Conservation (phyloP, 2,329 filamentous ascomycete genomes). For the Colletotrichum tropicicola region DNA sequence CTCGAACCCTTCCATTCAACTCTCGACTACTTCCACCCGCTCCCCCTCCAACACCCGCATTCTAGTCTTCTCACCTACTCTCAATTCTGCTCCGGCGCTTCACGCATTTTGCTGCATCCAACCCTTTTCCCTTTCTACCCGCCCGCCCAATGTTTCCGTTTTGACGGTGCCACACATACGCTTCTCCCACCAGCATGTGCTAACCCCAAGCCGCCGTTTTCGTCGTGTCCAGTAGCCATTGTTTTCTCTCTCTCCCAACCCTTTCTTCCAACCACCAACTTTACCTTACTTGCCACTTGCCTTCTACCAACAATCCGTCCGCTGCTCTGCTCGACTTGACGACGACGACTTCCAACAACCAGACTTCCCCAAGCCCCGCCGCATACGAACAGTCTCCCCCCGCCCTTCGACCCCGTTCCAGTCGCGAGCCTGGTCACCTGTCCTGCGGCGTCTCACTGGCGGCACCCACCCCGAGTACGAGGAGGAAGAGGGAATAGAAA, state of each 20-base stretch:
- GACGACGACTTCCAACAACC: background rate
- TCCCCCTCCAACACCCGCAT: background rate
- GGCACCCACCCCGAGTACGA: constrained; percentile 15
- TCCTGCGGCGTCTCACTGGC: background rate
- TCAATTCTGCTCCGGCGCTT: constrained; percentile 14
- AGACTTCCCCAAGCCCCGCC: background rate
- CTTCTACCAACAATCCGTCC: background rate
- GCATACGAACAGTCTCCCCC: constrained; percentile 13
- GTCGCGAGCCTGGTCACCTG: constrained; percentile 25
- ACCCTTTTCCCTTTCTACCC: constrained; percentile 15
- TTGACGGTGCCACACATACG: constrained; percentile 25
- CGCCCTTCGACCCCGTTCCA: constrained; percentile 2
- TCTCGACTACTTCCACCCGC: constrained; percentile 17
- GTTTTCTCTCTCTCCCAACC: constrained; percentile 26
- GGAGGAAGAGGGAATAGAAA: constrained; percentile 14
- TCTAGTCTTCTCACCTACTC: constrained; percentile 20
- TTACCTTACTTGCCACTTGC: constrained; percentile 1
- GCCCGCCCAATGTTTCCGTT: constrained; percentile 22
- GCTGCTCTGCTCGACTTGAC: background rate
- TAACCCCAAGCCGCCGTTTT: constrained; percentile 29
- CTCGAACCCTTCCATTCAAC: constrained; percentile 23
- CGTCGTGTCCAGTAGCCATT: constrained; percentile 27
- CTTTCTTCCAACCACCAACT: constrained; percentile 24
- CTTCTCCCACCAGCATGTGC: constrained; percentile 30
- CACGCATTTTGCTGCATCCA: constrained; percentile 10